phyloP scores from a whole-genome alignment of 148 eudicot species.

The Rhododendron molle region DNA sequence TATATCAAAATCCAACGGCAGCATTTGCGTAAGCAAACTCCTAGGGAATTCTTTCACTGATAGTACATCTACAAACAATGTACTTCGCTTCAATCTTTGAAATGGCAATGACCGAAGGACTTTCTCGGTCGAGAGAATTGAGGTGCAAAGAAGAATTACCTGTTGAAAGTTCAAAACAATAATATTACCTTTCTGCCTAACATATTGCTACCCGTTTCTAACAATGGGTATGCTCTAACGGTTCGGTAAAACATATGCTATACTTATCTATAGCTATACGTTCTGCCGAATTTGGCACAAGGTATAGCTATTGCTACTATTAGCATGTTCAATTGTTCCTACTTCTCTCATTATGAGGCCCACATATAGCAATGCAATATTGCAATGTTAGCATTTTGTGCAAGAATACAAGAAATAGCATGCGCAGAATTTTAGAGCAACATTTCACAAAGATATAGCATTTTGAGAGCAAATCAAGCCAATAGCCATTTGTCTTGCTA shows the following conservation, averaged over 20 bases:
- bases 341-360: not conserved
- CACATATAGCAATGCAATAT: not conserved
- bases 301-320: not conserved
- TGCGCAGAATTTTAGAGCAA: not conserved
- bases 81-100: slow-evolving; percentile 63
- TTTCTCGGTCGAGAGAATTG: slow-evolving; percentile 71
- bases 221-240: not conserved
- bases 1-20: slow-evolving; percentile 69
- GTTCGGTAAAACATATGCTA: not conserved
- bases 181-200: not conserved
- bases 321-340: not conserved
- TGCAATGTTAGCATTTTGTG: not conserved
- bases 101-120: slow-evolving; percentile 67
- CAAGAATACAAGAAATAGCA: not conserved
- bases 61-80: slow-evolving; percentile 78
- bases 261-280: not conserved
- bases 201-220: not conserved
- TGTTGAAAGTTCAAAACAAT: not conserved
- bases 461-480: too few species aligned
- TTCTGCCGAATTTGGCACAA: not conserved
- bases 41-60: slow-evolving; percentile 86
- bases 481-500: not conserved
- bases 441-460: too few species aligned
- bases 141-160: slow-evolving; percentile 50
- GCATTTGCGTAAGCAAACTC: slow-evolving; percentile 43